Conservation (phyloP, 768 basidiomycete genomes). For the Tylopilus cervinicoccineus region DNA sequence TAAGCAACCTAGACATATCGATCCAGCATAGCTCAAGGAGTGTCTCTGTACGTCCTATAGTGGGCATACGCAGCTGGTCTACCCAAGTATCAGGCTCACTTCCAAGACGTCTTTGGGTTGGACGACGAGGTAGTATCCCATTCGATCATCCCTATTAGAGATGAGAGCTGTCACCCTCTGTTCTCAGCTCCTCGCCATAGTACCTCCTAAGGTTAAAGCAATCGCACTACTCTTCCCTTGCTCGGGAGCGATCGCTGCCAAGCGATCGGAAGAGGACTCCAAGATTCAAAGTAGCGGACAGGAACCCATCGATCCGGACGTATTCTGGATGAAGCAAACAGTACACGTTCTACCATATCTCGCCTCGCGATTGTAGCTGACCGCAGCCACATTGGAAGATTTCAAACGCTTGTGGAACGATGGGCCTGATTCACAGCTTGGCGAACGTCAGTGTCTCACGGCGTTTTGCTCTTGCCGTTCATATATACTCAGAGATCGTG, state of each 20-base stretch:
- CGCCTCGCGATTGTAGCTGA: background rate
- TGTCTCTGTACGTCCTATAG: slow-evolving; percentile 27
- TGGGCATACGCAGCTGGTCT: slow-evolving; percentile 74
- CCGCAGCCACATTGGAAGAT: slow-evolving; percentile 46
- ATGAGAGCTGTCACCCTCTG: background rate
- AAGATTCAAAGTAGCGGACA: slow-evolving; percentile 44
- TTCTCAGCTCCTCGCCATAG: slow-evolving; percentile 62
- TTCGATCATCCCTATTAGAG: background rate
- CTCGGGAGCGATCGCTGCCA: slow-evolving; percentile 44
- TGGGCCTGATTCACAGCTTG: slow-evolving; percentile 79
- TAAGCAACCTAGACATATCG: background rate
- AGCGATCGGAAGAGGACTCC: slow-evolving; percentile 57
- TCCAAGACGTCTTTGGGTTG: slow-evolving; percentile 71
- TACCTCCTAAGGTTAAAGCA: slow-evolving; percentile 75
- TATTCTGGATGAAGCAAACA: slow-evolving; percentile 91
- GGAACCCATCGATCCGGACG: slow-evolving; percentile 51
- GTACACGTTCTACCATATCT: slow-evolving; percentile 36
- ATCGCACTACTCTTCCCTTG: slow-evolving; percentile 85
- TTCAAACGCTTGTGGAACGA: slow-evolving; percentile 83
- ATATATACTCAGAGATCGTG: background rate
- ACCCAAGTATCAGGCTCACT: slow-evolving; percentile 43
- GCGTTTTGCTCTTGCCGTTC: slow-evolving; percentile 2
- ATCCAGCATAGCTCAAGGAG: background rate
- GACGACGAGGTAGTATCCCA: slow-evolving; percentile 52
- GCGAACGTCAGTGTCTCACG: slow-evolving; percentile 58